Percentiles rank a stretch among this genome's conserved stretches.
Evolutionary conservation across 768 basidiomycete species (phyloP).

Genomic region (Lactarius hengduanensis): DNA sequence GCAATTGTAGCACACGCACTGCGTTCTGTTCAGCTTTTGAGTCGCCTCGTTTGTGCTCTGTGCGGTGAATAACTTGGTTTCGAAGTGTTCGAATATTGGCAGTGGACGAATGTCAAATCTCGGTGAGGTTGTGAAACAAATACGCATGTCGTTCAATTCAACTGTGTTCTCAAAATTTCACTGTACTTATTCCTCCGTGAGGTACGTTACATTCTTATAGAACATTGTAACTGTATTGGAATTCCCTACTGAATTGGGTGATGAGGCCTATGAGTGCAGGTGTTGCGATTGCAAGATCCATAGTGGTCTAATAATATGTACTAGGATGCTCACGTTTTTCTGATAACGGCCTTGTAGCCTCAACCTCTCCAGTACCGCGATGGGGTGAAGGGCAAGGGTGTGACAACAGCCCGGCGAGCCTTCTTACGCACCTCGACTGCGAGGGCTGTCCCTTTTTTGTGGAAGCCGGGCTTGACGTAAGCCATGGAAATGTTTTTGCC

Average conservation of each 20-base stretch:
- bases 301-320: not conserved
- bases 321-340: not conserved
- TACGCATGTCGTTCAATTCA: too few species aligned
- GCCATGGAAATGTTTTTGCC: slow-evolving; percentile 96
- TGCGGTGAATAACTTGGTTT: too few species aligned
- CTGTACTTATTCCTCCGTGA: too few species aligned
- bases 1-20: slow-evolving; percentile 9
- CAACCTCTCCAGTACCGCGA: slow-evolving; percentile 76
- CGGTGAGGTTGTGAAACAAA: too few species aligned
- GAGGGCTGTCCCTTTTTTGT: slow-evolving; percentile 89
- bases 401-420: slow-evolving; percentile 67
- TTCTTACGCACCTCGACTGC: slow-evolving; percentile 84
- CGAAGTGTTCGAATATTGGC: too few species aligned
- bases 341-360: not conserved
- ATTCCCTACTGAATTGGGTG: not conserved
- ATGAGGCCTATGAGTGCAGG: not conserved
- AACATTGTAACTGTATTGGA: not conserved
- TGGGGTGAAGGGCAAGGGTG: slow-evolving; percentile 86
- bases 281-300: not conserved
- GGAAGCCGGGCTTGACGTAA: slow-evolving; percentile 75
- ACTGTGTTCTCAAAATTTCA: too few species aligned
- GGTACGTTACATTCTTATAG: not conserved
- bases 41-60: too few species aligned
- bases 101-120: too few species aligned
- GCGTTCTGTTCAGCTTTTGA: not conserved